phyloP scores from a whole-genome alignment of 148 eudicot genomes.

The Rhododendron simsii region DNA sequence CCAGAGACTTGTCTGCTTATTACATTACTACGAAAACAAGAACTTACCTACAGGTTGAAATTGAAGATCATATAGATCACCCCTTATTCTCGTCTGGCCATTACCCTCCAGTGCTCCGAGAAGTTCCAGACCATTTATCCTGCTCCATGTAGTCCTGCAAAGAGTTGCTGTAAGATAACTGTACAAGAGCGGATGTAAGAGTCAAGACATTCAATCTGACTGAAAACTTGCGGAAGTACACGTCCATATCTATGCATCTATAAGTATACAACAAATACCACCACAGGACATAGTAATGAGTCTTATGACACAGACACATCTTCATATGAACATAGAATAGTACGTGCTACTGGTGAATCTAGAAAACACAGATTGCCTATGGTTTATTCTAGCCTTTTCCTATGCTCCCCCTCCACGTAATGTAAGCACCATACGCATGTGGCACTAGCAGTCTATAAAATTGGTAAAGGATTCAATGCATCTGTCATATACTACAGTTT shows the following conservation, averaged over 20 bases:
- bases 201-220: not conserved
- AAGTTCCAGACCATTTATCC: not conserved
- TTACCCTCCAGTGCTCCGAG: not conserved
- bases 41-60: constrained; percentile 37
- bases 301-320: not conserved
- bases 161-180: not conserved
- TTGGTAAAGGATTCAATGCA: not conserved
- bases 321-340: not conserved
- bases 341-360: not conserved
- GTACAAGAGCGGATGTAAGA: not conserved
- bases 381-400: not conserved
- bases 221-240: not conserved
- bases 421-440: not conserved
- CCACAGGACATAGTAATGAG: not conserved
- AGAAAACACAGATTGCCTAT: not conserved
- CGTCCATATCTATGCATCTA: no score
- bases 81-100: not conserved
- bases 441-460: not conserved
- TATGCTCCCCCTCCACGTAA: not conserved
- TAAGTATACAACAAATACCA: not conserved
- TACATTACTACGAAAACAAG: constrained; percentile 28
- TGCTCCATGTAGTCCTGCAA: constrained; percentile 6
- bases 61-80: constrained; percentile 17
- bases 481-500: not conserved
- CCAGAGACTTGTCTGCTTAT: constrained; percentile 20